Evolutionary conservation across 2,329 filamentous ascomycete species (phyloP), one percentile per base, ranked within the genome.

Genomic region (Metarhizium anisopliae): DNA sequence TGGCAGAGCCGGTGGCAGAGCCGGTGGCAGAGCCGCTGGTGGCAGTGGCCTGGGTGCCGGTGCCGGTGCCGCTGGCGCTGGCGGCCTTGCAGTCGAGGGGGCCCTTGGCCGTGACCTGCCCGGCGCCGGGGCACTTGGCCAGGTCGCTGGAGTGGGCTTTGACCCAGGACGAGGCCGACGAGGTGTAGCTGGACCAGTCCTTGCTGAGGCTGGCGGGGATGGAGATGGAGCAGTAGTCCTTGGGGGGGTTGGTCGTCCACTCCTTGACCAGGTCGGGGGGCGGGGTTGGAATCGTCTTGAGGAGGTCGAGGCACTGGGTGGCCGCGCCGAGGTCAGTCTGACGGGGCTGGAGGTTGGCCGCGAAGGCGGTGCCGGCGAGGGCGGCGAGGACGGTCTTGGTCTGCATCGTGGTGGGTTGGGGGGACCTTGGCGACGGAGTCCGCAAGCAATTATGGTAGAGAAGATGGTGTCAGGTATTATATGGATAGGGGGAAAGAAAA

Each of bases 181-280:
- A 62, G 60, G 60, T 65, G 66, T 71, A 73, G 58, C 60, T 63
- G 29, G 60, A 57, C 63, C 67, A 71, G 47, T 68, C 60, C 35
- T 56, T 60, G 61, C 59, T 64, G 40, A 73, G 64, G 61, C 61
- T 64, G 25, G 58, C 43, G n/a, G 71, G 68, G 6, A 64, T 55
- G 55, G 56, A 64, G 63, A 68, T 65, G 59, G 56, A 20, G 68
- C 71, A 73, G 3, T 63, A 59, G 64, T 71, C 64, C 53, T 66
- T 64, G 53, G 62, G 60, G 6, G 64, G 59, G 59, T 67, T 53
- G 8, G 58, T 55, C 10, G 50, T 50, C 32, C 62, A 38, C 59
- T 66, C 66, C 40, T 62, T 59, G 55, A 63, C 36, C 60, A 73
- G 61, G 36, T 58, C 58, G 2, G 68, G 59, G 5, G 67, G 61